A percentile compares a stretch with the other conserved stretches of the same genome.
These are phyloP conservation scores for Termitomyces titanicus DNA, from an alignment of 768 basidiomycete species.

Conservation along the genomic window DNA sequence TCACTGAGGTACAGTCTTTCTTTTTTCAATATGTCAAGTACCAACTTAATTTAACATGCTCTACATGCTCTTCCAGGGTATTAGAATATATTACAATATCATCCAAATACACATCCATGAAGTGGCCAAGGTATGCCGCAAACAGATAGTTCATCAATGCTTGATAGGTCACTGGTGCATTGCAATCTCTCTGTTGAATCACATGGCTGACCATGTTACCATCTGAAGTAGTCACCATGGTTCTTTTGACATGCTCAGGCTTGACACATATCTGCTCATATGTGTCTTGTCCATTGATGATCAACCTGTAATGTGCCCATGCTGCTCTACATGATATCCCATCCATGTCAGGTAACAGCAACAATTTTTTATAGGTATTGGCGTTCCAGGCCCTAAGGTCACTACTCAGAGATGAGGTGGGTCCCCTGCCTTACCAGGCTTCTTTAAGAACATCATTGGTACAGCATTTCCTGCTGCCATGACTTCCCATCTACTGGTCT, in stretches of 20 bases:
- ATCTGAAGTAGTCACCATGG: neutral
- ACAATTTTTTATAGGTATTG: neutral
- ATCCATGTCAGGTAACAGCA: neutral
- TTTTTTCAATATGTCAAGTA: neutral
- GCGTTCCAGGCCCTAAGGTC: neutral
- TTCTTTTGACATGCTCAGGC: neutral
- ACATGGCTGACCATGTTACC: neutral
- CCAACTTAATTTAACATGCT: neutral
- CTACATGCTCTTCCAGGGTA: neutral
- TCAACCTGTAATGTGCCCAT: neutral
- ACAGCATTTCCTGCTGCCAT: neutral
- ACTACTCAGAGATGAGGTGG: neutral
- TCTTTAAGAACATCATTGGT: neutral
- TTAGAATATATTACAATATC: neutral
- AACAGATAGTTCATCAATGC: no score
- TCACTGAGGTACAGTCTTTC: neutral
- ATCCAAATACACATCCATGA: neutral
- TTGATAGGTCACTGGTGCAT: no score
- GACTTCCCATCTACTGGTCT: neutral
- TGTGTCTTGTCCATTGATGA: neutral
- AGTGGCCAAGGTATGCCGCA: no score
- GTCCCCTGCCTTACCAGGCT: neutral
- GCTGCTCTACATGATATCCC: neutral
- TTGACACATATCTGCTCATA: neutral
- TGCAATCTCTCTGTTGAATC: no score